Evolutionary conservation across 2,329 filamentous ascomycete genomes (phyloP).

Genomic region (Ascochyta pisi): DNA sequence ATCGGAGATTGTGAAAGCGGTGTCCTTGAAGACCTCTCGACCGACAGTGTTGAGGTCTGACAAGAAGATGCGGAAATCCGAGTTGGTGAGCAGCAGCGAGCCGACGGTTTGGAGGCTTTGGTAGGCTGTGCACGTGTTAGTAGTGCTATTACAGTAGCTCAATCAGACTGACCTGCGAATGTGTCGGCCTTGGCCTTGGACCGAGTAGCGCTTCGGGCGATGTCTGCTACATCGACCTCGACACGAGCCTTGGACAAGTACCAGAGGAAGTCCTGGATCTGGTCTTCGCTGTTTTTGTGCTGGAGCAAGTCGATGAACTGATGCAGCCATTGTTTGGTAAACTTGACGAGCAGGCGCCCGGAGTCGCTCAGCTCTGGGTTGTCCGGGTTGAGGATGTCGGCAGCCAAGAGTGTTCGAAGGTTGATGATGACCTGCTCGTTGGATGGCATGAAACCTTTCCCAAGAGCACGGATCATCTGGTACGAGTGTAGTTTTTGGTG

Average conservation of each 20-base stretch:
- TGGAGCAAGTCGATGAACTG: slow-evolving; percentile 82
- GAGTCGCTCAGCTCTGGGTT: slow-evolving; percentile 78
- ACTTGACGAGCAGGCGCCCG: slow-evolving; percentile 75
- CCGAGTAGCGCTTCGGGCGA: slow-evolving; percentile 66
- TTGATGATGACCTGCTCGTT: slow-evolving; percentile 84
- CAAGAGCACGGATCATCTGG: slow-evolving; percentile 84
- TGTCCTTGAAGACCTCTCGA: slow-evolving; percentile 85
- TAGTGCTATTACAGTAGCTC: not conserved
- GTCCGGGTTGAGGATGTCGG: slow-evolving; percentile 78
- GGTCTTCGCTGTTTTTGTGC: slow-evolving; percentile 82
- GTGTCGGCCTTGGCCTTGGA: slow-evolving; percentile 74
- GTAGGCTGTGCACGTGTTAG: slow-evolving; percentile 64
- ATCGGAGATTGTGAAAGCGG: slow-evolving; percentile 77
- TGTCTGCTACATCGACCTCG: slow-evolving; percentile 69
- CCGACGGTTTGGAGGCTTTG: slow-evolving; percentile 83
- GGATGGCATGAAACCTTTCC: slow-evolving; percentile 88
- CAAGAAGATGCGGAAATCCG: slow-evolving; percentile 86
- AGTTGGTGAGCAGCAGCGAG: slow-evolving; percentile 84
- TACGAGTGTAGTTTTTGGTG: slow-evolving; percentile 93
- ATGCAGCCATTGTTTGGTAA: slow-evolving; percentile 74
- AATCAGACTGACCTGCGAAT: slow-evolving; percentile 64
- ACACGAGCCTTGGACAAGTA: slow-evolving; percentile 77
- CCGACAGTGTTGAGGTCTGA: slow-evolving; percentile 80
- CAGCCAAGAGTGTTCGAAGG: slow-evolving; percentile 77
- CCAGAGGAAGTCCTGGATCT: slow-evolving; percentile 93